Evolutionary conservation across 345 rosid genomes (phyloP).

Genomic region (Linum lewisii): DNA sequence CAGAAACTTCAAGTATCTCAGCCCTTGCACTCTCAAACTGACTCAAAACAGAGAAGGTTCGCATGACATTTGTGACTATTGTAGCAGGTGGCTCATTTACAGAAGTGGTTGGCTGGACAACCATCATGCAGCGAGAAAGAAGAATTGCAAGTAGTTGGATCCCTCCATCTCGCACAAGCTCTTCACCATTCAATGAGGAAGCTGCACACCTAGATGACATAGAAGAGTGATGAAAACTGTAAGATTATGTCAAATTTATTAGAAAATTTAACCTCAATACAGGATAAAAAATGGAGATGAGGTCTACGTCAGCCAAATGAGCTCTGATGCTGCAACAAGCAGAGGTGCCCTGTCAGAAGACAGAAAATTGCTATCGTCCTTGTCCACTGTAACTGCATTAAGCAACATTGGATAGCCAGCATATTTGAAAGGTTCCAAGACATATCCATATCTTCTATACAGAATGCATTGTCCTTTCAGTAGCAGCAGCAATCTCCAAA

Average conservation of each 20-base stretch:
- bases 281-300: slow-evolving; percentile 11
- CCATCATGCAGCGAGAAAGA: slow-evolving; percentile 88
- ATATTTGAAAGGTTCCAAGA: slow-evolving; percentile 93
- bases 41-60: slow-evolving; percentile 75
- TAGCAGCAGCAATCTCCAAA: slow-evolving; percentile 93
- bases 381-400: slow-evolving; percentile 78
- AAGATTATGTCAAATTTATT: slow-evolving; percentile 4
- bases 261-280: slow-evolving; percentile 7
- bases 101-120: slow-evolving; percentile 93
- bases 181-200: slow-evolving; percentile 97
- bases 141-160: slow-evolving; percentile 80
- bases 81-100: slow-evolving; percentile 83
- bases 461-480: slow-evolving; percentile 95
- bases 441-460: slow-evolving; percentile 72
- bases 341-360: slow-evolving; percentile 86
- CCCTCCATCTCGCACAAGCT: slow-evolving; percentile 96
- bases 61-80: slow-evolving; percentile 88
- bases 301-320: slow-evolving; percentile 80
- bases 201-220: slow-evolving; percentile 63
- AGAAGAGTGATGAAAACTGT: slow-evolving; percentile 5
- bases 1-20: slow-evolving; percentile 63
- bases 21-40: slow-evolving; percentile 85
- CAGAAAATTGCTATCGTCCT: slow-evolving; percentile 86
- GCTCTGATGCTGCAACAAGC: slow-evolving; percentile 98
- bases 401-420: slow-evolving; percentile 99